A percentile compares a stretch with the other conserved stretches of the same genome.
Evolutionary conservation across 1,139 yeast species (phyloP).

Genomic region (Candida mesenterica): DNA sequence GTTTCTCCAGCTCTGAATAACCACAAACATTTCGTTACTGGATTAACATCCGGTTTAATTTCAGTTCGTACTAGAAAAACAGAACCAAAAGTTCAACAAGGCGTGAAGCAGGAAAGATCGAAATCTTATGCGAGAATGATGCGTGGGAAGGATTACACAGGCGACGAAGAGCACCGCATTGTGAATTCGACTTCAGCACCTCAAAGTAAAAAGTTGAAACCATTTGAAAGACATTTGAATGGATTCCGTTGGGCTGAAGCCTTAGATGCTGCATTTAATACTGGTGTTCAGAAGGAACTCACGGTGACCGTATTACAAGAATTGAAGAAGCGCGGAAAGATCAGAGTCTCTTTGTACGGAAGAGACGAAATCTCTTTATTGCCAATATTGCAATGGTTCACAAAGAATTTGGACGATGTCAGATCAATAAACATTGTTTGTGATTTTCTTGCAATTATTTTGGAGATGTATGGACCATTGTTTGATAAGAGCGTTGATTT

Average conservation of each 20-base stretch:
- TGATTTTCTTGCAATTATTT: conserved; percentile 78
- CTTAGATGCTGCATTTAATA: conserved; percentile 76
- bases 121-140: conserved; percentile 72
- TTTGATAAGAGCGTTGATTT: conserved; percentile 78
- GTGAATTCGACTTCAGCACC: conserved; percentile 52
- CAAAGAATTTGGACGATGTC: conserved; percentile 73
- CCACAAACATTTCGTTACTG: conserved; percentile 90
- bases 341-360: conserved; percentile 70
- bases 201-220: conserved; percentile 60
- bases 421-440: conserved; percentile 72
- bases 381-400: conserved; percentile 83
- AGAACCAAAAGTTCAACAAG: conserved; percentile 54
- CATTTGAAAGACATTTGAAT: conserved; percentile 79
- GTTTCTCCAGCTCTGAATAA: conserved; percentile 68
- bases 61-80: conserved; percentile 86
- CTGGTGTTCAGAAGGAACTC: conserved; percentile 75
- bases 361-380: conserved; percentile 85
- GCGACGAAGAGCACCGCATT: conserved; percentile 80
- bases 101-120: conserved; percentile 45
- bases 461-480: conserved; percentile 73
- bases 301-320: conserved; percentile 82
- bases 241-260: conserved; percentile 94
- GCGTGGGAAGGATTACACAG: conserved; percentile 87
- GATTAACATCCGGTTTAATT: conserved; percentile 83
- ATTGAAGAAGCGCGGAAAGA: conserved; percentile 82